Percentiles rank a stretch among this genome's conserved stretches.
Evolutionary conservation across 495 filamentous ascomycete genomes (phyloP).

Genomic region (Chaetomium tenue): DNA sequence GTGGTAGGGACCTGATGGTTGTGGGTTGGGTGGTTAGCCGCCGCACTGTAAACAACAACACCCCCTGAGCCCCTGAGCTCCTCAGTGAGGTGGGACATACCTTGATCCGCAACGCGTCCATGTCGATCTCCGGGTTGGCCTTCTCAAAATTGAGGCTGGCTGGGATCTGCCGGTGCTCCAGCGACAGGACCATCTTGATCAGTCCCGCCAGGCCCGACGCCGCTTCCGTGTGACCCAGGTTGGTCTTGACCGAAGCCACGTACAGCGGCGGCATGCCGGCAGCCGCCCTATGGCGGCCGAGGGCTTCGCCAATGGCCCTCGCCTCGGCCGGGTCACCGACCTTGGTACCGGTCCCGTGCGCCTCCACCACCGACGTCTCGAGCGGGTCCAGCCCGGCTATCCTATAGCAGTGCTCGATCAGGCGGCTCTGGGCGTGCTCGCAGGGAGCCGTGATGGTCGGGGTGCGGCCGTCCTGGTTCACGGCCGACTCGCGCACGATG

Average conservation of each 20-base stretch:
- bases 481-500: slow-evolving; percentile 47
- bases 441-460: slow-evolving; percentile 43
- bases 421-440: slow-evolving; percentile 42
- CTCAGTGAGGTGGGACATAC: too few relatives aligned
- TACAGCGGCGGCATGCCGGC: slow-evolving; percentile 30
- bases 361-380: slow-evolving; percentile 49
- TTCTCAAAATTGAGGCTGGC: slow-evolving; percentile 45
- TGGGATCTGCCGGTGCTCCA: slow-evolving; percentile 50
- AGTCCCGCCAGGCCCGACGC: slow-evolving; percentile 52
- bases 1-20: too few relatives aligned
- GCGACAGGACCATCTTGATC: slow-evolving; percentile 54
- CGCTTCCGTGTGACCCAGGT: slow-evolving; percentile 57
- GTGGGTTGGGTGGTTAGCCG: too few relatives aligned
- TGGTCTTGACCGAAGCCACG: slow-evolving; percentile 54
- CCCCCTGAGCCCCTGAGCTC: background rate
- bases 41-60: too few relatives aligned
- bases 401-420: slow-evolving; percentile 20
- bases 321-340: slow-evolving; percentile 50
- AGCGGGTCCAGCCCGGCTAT: slow-evolving; percentile 32
- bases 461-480: slow-evolving; percentile 37
- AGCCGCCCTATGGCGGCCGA: slow-evolving; percentile 37
- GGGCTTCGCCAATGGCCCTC: slow-evolving; percentile 28
- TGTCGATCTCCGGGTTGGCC: slow-evolving; percentile 38
- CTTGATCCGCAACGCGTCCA: slow-evolving; percentile 34
- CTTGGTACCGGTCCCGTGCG: slow-evolving; percentile 50